phyloP scores from a whole-genome alignment of 208 protist species.

The Phytomonas sp. region DNA sequence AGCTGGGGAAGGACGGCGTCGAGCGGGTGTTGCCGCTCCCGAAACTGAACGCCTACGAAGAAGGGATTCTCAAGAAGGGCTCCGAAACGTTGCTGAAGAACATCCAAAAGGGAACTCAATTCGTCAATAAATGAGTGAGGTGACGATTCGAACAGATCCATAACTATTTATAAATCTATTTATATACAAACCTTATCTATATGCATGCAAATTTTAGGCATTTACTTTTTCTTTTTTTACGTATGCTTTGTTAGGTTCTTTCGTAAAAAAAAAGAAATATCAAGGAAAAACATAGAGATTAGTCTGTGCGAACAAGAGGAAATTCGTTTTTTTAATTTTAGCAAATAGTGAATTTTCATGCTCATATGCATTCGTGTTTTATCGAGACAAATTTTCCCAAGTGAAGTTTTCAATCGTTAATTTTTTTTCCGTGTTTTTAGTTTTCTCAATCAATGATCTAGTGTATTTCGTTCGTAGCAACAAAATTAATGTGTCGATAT shows the following conservation, averaged over 20 bases:
- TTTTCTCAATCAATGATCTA: neutral
- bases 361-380: neutral
- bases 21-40: slow-evolving; percentile 63
- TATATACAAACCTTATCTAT: neutral
- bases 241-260: neutral
- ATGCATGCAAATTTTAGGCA: neutral
- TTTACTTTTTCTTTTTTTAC: neutral
- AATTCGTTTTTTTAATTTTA: neutral
- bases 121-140: neutral
- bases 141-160: neutral
- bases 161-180: slow-evolving; percentile 4
- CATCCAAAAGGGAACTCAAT: slow-evolving; percentile 48
- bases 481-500: too few species aligned
- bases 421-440: neutral
- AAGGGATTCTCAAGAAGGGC: slow-evolving; percentile 26
- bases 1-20: slow-evolving; percentile 71
- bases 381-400: neutral
- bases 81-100: slow-evolving; percentile 61
- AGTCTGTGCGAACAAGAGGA: neutral
- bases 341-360: neutral
- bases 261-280: neutral
- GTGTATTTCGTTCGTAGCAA: neutral
- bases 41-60: slow-evolving; percentile 28
- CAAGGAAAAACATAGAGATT: neutral
- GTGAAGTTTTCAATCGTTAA: neutral